Conservation (phyloP, 1,139 yeast genomes). For the Suhomyces choctaworum region DNA sequence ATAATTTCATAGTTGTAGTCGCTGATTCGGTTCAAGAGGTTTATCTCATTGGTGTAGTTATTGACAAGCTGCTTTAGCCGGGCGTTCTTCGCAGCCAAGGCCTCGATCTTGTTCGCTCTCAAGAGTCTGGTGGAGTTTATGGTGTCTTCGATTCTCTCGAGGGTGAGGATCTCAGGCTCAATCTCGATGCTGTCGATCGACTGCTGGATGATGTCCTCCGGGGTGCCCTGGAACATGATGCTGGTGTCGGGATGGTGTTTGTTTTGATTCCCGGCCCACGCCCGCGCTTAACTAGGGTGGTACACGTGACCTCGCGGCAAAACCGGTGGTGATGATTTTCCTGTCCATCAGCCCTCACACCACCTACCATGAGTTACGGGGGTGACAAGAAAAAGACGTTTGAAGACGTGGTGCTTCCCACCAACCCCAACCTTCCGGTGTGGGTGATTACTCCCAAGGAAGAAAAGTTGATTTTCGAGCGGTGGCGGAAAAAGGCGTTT, state of each 20-base stretch:
- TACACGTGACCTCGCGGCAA: not conserved
- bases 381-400: constrained; percentile 30
- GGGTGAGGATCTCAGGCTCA: constrained; percentile 49
- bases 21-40: constrained; percentile 22
- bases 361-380: constrained; percentile 18
- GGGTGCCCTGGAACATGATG: constrained; percentile 37
- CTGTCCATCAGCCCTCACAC: constrained; percentile 1
- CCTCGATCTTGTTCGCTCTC: constrained; percentile 27
- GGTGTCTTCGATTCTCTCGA: constrained; percentile 49
- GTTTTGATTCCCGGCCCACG: constrained; percentile 1
- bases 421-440: constrained; percentile 58
- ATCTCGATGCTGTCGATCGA: constrained; percentile 21
- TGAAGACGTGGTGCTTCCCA: constrained; percentile 43
- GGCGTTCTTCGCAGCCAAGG: constrained; percentile 22
- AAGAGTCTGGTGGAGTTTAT: constrained; percentile 29
- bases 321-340: not conserved
- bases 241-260: not conserved
- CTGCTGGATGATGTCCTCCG: constrained; percentile 39
- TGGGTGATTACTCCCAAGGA: constrained; percentile 89
- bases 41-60: constrained; percentile 26
- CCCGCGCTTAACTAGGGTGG: too few relatives aligned
- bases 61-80: constrained; percentile 20
- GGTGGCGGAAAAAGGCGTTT: constrained; percentile 77
- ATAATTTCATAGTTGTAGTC: constrained; percentile 16
- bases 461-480: constrained; percentile 74